Percentiles rank a stretch among this genome's conserved stretches.
phyloP scores from a whole-genome alignment of 2,329 filamentous ascomycete genomes.

The Trichophyton mentagrophytes region DNA sequence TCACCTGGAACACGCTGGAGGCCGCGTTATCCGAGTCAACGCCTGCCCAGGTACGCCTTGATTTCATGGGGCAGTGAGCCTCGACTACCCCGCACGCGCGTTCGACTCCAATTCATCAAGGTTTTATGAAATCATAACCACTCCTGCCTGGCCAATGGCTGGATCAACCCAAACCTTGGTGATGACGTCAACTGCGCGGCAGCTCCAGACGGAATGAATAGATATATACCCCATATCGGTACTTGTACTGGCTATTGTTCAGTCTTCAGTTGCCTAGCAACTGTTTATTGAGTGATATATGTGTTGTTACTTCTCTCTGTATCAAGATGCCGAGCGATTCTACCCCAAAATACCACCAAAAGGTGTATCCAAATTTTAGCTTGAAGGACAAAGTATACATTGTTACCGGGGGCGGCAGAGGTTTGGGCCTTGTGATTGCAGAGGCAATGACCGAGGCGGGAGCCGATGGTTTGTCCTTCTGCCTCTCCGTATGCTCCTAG shows the following conservation, averaged over 20 bases:
- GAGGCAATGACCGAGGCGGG: slow-evolving; percentile 38
- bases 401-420: slow-evolving; percentile 33
- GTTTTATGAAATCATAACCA: neutral
- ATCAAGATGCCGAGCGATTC: slow-evolving; percentile 4
- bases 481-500: neutral
- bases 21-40: neutral
- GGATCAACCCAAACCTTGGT: neutral
- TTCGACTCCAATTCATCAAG: too few relatives aligned
- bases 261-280: neutral
- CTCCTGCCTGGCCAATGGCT: neutral
- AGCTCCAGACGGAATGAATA: neutral
- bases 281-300: neutral
- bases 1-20: neutral
- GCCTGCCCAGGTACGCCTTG: neutral
- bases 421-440: slow-evolving; percentile 35
- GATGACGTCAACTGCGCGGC: neutral
- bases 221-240: neutral
- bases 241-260: neutral
- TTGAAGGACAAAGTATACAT: slow-evolving; percentile 30
- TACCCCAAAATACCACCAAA: slow-evolving; percentile 7
- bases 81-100: too few relatives aligned
- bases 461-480: slow-evolving; percentile 28
- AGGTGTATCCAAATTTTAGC: slow-evolving; percentile 36
- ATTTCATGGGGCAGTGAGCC: neutral
- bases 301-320: neutral